Base-by-base conservation (phyloP, 192 early-diverging fungal genomes). In the Coemansia sp. region DNA sequence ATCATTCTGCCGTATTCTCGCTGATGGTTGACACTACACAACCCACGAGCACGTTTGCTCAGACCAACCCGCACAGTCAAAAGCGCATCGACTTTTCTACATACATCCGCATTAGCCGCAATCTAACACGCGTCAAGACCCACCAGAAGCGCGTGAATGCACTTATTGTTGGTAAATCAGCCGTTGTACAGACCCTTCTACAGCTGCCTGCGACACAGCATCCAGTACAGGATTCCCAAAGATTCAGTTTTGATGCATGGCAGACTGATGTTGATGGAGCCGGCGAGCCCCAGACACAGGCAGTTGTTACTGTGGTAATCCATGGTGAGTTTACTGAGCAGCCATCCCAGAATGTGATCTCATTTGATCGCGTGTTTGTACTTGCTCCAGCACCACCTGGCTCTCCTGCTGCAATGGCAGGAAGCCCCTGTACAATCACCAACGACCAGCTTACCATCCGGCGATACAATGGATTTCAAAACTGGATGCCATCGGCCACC, bases 181-280 rank as follows among this genome's bases (percentile, higher is more conserved):
- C 78, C 4, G 52, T 80, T 17, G 42, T 71, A 36, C 72, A 72
- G 39, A 50, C 73, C 10, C 59, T 80, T 10, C 0, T 25, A 22
- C 69, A 80, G 59, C 73, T 80, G 9, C 78, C 78, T 14, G 55
- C 59, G 19, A 80, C 78, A 21, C 66, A 52, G n/a, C 78, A 80
- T 23, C 78, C 78, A 27, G 60, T 80, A 11, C 65, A 80, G 51
- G 78, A 80, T 32, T 64, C 72, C 17, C 72, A 80, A 55, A 58
- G 66, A 23, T 80, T 80, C 63, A 72, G 78, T 70, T 80, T 69
- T 53, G 78, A 80, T 21, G 72, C 73, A 5, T 80, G 78, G 78
- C 72, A 75, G 59, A 55, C 33, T 1, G 63, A 72, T 19, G 60
- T 80, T 2, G 63, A 60, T 11, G 53, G 58, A 4, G 20, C 68